A percentile compares a stretch with the other conserved stretches of the same genome.
Conservation (phyloP, 1,139 yeast genomes). For the Diutina catenulata region DNA sequence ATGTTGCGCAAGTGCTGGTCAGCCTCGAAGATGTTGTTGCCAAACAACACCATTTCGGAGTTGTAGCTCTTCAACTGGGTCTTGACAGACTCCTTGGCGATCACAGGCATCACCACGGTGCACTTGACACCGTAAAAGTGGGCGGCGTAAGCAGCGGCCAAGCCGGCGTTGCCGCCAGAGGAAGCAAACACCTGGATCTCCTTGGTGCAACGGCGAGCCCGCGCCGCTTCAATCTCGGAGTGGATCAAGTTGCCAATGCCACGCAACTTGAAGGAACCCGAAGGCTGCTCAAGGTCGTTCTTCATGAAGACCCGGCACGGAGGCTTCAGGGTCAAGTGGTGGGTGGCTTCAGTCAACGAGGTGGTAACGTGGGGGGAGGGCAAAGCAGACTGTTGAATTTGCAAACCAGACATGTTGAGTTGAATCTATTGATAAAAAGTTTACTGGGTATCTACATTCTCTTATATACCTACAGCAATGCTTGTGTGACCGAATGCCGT, state of each 20-base stretch:
- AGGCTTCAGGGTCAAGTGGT: slow-evolving; percentile 19
- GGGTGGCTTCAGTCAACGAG: slow-evolving; percentile 27
- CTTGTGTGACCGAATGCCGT: too few species aligned
- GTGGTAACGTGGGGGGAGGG: slow-evolving; percentile 26
- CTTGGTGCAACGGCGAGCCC: slow-evolving; percentile 6
- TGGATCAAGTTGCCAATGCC: slow-evolving; percentile 26
- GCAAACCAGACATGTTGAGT: slow-evolving; percentile 3
- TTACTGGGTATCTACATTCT: too few species aligned
- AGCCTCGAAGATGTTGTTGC: slow-evolving; percentile 27
- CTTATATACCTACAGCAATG: too few species aligned
- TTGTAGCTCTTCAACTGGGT: slow-evolving; percentile 16
- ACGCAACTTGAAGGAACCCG: slow-evolving; percentile 43
- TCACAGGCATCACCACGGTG: slow-evolving; percentile 28
- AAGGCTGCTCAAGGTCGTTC: slow-evolving; percentile 57
- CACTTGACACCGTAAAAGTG: slow-evolving; percentile 17
- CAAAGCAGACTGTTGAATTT: slow-evolving; percentile 3
- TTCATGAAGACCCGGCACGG: slow-evolving; percentile 34
- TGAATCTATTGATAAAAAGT: too few species aligned
- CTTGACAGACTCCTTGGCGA: slow-evolving; percentile 17
- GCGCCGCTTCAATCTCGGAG: not conserved
- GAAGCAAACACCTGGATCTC: slow-evolving; percentile 25
- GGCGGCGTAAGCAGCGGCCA: slow-evolving; percentile 31
- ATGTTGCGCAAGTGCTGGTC: slow-evolving; percentile 19
- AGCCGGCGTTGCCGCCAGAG: slow-evolving; percentile 36
- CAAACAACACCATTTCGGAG: slow-evolving; percentile 21